Evolutionary conservation across 2,329 filamentous ascomycete genomes (phyloP).

Genomic region (Fusarium poae): DNA sequence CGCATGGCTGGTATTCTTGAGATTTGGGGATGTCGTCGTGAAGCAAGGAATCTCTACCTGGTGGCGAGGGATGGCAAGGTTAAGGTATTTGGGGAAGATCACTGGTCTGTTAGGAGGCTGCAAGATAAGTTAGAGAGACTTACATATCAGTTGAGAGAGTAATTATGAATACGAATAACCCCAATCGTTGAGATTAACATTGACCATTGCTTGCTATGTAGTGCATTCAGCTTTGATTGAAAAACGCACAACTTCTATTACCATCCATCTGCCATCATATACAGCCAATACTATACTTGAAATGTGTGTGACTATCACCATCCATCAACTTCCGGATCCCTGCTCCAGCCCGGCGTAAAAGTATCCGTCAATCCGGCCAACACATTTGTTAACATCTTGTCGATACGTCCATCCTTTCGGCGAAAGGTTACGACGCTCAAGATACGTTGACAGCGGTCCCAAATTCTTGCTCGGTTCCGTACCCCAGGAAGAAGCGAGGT

Average conservation of each 20-base stretch:
- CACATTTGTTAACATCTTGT: background rate
- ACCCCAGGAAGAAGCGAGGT: conserved; percentile 5
- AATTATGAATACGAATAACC: background rate
- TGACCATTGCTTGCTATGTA: background rate
- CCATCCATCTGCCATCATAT: no score
- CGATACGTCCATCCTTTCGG: background rate
- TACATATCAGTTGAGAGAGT: background rate
- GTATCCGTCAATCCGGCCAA: background rate
- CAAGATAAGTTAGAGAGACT: background rate
- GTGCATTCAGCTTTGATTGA: rapidly evolving
- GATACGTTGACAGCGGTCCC: background rate
- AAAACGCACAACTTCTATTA: no score
- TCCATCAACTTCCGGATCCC: background rate
- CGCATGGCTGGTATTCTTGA: conserved; percentile 1
- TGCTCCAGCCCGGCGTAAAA: background rate
- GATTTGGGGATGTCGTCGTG: background rate
- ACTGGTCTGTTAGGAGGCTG: background rate
- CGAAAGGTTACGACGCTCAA: background rate
- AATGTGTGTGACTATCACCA: background rate
- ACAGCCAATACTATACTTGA: no score
- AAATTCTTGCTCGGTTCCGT: conserved; percentile 4
- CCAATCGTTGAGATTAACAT: background rate
- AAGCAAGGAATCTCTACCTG: conserved; percentile 1
- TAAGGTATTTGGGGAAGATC: background rate
- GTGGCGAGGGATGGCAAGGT: conserved; percentile 2